phyloP scores from a whole-genome alignment of 306 rosid genomes.

The Elaeagnus macrophylla region DNA sequence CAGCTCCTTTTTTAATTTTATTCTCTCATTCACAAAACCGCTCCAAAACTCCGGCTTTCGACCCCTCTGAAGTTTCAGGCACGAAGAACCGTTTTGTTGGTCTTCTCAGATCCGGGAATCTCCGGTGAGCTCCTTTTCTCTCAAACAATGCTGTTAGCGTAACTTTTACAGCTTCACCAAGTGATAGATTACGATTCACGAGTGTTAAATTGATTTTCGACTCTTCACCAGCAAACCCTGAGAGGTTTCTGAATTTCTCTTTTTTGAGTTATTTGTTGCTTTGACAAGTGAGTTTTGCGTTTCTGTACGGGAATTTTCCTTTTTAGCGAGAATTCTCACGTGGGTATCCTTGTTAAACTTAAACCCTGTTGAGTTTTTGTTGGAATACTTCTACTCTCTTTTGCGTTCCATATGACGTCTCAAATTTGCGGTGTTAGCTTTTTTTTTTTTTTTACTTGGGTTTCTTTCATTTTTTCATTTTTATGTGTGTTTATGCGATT shows the following conservation, averaged over 20 bases:
- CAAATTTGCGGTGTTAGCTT: neutral
- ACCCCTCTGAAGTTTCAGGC: conserved; percentile 25
- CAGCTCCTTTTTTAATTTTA: conserved; percentile 10
- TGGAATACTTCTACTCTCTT: neutral
- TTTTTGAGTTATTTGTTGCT: neutral
- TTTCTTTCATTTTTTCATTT: neutral
- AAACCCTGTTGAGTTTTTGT: neutral
- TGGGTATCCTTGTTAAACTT: neutral
- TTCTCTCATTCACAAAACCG: conserved; percentile 4
- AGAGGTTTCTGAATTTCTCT: conserved; percentile 1
- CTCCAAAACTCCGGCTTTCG: conserved; percentile 17
- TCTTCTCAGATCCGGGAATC: conserved; percentile 34
- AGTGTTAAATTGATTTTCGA: neutral
- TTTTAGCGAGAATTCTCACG: conserved; percentile 16
- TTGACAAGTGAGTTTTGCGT: conserved; percentile 8
- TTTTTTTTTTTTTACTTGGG: neutral
- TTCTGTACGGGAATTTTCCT: neutral
- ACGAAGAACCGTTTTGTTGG: conserved; percentile 14
- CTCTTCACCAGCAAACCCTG: neutral
- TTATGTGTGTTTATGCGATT: neutral
- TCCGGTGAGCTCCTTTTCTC: conserved; percentile 27
- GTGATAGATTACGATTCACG: conserved; percentile 4
- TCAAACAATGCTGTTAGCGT: conserved; percentile 5
- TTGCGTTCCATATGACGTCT: conserved; percentile 7
- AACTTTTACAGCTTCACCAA: conserved; percentile 12